phyloP scores from a whole-genome alignment of 805 yeast species.

The Saturnispora serradocipensis region DNA sequence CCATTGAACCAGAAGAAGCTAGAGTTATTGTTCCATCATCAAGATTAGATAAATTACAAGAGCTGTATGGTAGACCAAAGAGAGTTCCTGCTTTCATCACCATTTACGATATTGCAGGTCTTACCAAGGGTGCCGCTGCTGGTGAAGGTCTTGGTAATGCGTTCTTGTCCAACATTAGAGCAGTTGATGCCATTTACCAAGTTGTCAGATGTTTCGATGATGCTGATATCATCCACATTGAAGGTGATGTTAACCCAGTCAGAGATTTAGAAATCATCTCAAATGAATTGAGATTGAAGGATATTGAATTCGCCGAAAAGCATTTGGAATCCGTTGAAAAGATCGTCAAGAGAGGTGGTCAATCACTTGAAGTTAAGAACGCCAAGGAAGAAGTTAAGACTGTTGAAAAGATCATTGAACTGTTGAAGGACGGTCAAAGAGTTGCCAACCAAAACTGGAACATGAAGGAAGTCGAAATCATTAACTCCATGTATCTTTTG shows the following conservation, averaged over 20 bases:
- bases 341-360: slow-evolving; percentile 55
- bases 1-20: slow-evolving; percentile 97
- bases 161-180: slow-evolving; percentile 90
- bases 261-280: slow-evolving; percentile 89
- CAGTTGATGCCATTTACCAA: slow-evolving; percentile 96
- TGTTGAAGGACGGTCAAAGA: slow-evolving; percentile 57
- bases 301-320: slow-evolving; percentile 77
- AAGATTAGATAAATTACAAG: slow-evolving; percentile 69
- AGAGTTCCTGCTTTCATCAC: slow-evolving; percentile 90
- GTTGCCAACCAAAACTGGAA: slow-evolving; percentile 55
- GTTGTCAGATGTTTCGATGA: slow-evolving; percentile 97
- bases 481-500: slow-evolving; percentile 62
- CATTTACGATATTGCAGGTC: slow-evolving; percentile 94
- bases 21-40: slow-evolving; percentile 89
- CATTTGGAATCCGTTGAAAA: slow-evolving; percentile 49
- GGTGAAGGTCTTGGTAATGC: slow-evolving; percentile 99
- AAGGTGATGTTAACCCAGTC: slow-evolving; percentile 91
- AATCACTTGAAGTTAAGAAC: slow-evolving; percentile 54
- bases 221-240: slow-evolving; percentile 94
- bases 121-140: slow-evolving; percentile 91
- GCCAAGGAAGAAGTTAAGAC: slow-evolving; percentile 52
- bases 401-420: slow-evolving; percentile 49
- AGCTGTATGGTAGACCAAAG: slow-evolving; percentile 71
- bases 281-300: slow-evolving; percentile 90
- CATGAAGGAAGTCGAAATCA: slow-evolving; percentile 51